Evolutionary conservation across 2,329 filamentous ascomycete genomes (phyloP).

Genomic region (Acrocalymma vagum): DNA sequence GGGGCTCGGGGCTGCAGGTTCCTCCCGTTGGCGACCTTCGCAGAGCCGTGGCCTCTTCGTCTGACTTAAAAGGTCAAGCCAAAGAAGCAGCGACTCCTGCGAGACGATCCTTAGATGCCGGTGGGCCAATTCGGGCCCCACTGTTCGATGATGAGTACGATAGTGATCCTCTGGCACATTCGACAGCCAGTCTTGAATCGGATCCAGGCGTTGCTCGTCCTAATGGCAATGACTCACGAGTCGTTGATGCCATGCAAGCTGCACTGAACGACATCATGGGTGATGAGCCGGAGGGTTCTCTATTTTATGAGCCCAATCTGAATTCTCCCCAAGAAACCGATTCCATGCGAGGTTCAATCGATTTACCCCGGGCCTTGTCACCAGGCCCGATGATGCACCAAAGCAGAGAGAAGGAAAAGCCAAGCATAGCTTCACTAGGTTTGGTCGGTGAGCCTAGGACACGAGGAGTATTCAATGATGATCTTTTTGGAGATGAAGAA

Average conservation of each 20-base stretch:
- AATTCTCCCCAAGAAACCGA: conserved; percentile 66
- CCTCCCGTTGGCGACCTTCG: conserved; percentile 59
- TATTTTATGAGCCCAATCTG: conserved; percentile 67
- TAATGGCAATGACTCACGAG: conserved; percentile 73
- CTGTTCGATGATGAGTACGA: conserved; percentile 86
- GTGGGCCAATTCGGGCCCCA: conserved; percentile 56
- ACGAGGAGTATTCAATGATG: conserved; percentile 91
- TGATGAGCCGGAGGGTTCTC: conserved; percentile 73
- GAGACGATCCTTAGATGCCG: conserved; percentile 77
- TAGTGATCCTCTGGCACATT: conserved; percentile 77
- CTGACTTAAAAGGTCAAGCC: conserved; percentile 62
- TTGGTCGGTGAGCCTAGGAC: conserved; percentile 87
- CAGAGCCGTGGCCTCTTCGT: conserved; percentile 67
- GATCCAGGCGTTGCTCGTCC: conserved; percentile 56
- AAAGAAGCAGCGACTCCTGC: conserved; percentile 56
- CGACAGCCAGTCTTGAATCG: conserved; percentile 80
- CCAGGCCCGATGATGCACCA: conserved; percentile 42
- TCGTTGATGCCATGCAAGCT: conserved; percentile 92
- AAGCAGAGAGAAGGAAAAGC: conserved; percentile 66
- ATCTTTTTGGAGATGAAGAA: conserved; percentile 91
- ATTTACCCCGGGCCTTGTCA: conserved; percentile 58
- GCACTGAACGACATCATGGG: conserved; percentile 93
- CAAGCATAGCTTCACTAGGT: conserved; percentile 89
- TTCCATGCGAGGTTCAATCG: conserved; percentile 70
- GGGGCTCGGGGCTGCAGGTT: conserved; percentile 45